Evolutionary conservation across 345 rosid species (phyloP), one percentile per base, ranked within the genome.

Genomic region (Syzygium oleosum): DNA sequence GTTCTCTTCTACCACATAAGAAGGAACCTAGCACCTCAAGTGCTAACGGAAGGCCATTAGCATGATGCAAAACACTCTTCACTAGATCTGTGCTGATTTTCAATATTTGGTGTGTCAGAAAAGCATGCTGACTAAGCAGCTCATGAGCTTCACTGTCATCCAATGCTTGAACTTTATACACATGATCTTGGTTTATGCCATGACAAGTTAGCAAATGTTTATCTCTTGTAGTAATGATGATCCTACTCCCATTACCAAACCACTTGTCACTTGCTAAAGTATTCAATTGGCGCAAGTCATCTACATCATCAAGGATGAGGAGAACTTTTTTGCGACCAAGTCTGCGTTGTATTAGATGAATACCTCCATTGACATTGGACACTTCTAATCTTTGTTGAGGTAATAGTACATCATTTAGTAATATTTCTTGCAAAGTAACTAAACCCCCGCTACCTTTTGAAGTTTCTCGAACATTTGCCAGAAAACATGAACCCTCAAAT

Each of bases 151-250:
- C 25, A 1, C 3, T 2, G 3, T 1, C 0, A 54, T 54, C 21
- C 0, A 54, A 23, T 21, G 7, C 58, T 54, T 9, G 19, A 54
- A 54, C 58, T 0, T 54, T 1, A 1, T 54, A 54, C 58, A 54
- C 58, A 0, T 54, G 58, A 0, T 0, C 25, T 21, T 1, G 58
- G 7, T 0, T 23, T 21, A 55, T 55, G 0, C 10, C 23, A 0
- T 7, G 58, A 21, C 2, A 55, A 21, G 25, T 55, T 55, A 21
- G 58, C 58, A 55, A 21, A 55, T 55, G 58, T 1, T 0, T 55
- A 55, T 55, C 0, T 55, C 58, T 55, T 55, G 58, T 55, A 0
- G 25, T 55, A 21, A 55, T 2, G 0, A 21, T 21, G 23, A 55
- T 21, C 58, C 58, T 55, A 55, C 58, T 55, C 25, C 58, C 58